Conservation (phyloP, 257 asterid species). For the Haberlea rhodopensis region DNA sequence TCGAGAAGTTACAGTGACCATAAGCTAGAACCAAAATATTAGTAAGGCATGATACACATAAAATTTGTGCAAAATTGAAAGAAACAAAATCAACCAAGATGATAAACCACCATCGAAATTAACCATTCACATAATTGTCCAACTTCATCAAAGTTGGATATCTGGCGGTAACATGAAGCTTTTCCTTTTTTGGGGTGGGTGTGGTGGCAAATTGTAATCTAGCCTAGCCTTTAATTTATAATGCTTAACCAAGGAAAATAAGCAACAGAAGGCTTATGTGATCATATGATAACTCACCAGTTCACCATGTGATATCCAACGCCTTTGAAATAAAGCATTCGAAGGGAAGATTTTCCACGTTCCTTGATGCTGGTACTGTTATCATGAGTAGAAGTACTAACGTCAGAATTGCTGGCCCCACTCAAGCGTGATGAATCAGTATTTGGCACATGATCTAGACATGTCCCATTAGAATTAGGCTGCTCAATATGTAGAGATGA, state of each 20-base stretch:
- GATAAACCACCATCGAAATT: not conserved
- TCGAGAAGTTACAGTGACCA: conserved; percentile 9
- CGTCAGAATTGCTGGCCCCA: conserved; percentile 48
- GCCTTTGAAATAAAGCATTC: conserved; percentile 72
- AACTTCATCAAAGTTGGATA: not conserved
- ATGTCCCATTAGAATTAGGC: conserved; percentile 50
- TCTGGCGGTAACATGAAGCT: not conserved
- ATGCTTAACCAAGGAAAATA: conserved; percentile 14
- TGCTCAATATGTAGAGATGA: conserved; percentile 37
- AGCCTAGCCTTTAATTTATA: conserved; percentile 3
- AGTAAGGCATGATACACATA: conserved; percentile 1
- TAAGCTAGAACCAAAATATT: conserved; percentile 14
- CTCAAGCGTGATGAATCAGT: conserved; percentile 36
- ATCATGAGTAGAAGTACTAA: conserved; percentile 56
- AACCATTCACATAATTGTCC: not conserved
- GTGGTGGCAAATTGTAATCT: no score
- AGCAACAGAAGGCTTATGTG: conserved; percentile 12
- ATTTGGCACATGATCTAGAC: conserved; percentile 39
- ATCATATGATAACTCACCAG: conserved; percentile 62
- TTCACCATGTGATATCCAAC: conserved; percentile 97
- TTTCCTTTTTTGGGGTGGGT: not conserved
- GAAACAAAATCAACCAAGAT: not conserved
- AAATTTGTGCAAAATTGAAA: no score
- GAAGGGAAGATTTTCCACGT: conserved; percentile 64
- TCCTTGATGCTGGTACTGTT: conserved; percentile 52